Evolutionary conservation across 805 yeast genomes (phyloP).

Genomic region (Jamesozyma spencerorum): DNA sequence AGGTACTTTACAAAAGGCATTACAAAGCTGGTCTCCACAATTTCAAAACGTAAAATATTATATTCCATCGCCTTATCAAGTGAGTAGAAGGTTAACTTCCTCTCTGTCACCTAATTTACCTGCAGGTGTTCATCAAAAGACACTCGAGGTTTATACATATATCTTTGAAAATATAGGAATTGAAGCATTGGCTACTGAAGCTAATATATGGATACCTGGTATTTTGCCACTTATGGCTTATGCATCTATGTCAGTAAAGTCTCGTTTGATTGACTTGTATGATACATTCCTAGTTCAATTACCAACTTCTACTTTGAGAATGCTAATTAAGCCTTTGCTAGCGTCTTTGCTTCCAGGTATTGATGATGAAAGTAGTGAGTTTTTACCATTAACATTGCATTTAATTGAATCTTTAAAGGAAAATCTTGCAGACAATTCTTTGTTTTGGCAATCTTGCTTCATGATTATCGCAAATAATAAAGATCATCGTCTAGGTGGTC

Average conservation of each 20-base stretch:
- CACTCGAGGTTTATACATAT: constrained; percentile 64
- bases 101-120: constrained; percentile 80
- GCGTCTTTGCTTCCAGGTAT: constrained; percentile 75
- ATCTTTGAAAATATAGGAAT: constrained; percentile 58
- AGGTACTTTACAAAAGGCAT: constrained; percentile 65
- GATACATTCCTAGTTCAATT: constrained; percentile 45
- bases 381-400: constrained; percentile 50
- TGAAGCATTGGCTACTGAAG: constrained; percentile 43
- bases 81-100: constrained; percentile 63
- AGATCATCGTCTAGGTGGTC: constrained; percentile 75
- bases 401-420: constrained; percentile 52
- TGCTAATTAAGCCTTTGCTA: constrained; percentile 58
- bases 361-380: constrained; percentile 87
- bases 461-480: constrained; percentile 66
- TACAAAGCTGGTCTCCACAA: constrained; percentile 40
- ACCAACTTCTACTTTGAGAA: constrained; percentile 40
- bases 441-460: constrained; percentile 82
- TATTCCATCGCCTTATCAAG: constrained; percentile 59
- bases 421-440: constrained; percentile 53
- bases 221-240: constrained; percentile 80
- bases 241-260: constrained; percentile 83
- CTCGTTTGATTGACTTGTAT: constrained; percentile 58
- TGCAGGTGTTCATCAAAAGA: constrained; percentile 89
- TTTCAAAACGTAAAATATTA: constrained; percentile 35
- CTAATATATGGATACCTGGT: constrained; percentile 86